These are phyloP conservation scores for Cudoniella acicularis DNA, from an alignment of 495 filamentous ascomycete species.

Conservation along the genomic window DNA sequence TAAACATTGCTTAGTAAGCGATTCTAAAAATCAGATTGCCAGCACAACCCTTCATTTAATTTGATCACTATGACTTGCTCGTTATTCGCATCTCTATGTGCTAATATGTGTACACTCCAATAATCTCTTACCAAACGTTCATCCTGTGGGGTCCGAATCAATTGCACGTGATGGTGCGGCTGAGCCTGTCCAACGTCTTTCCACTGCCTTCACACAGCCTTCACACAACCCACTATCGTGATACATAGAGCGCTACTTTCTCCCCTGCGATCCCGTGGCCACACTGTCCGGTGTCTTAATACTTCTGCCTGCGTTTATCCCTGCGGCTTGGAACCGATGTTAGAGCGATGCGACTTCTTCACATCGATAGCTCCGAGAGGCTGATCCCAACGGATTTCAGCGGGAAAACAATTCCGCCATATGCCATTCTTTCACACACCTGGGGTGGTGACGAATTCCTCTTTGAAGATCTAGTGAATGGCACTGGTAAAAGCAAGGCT, in stretches of 20 bases:
- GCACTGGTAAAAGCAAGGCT: slow-evolving; percentile 19
- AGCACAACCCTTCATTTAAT: slow-evolving; percentile 8
- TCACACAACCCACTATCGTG: background rate
- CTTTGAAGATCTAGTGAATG: slow-evolving; percentile 22
- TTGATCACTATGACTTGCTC: slow-evolving; percentile 1
- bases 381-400: slow-evolving; percentile 11
- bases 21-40: slow-evolving; percentile 9
- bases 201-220: slow-evolving; percentile 4
- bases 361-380: slow-evolving; percentile 6
- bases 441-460: slow-evolving; percentile 26
- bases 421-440: slow-evolving; percentile 30
- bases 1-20: slow-evolving; percentile 8
- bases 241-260: slow-evolving; percentile 5
- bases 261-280: slow-evolving; percentile 3
- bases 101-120: slow-evolving; percentile 1
- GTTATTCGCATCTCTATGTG: slow-evolving; percentile 3
- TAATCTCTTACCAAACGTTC: slow-evolving; percentile 1
- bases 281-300: slow-evolving; percentile 7
- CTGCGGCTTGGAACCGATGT: slow-evolving; percentile 3
- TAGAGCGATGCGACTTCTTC: slow-evolving; percentile 12
- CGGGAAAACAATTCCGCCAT: slow-evolving; percentile 20
- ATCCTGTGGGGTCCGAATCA: slow-evolving; percentile 1
- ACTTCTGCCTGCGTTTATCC: slow-evolving; percentile 5
- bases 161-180: slow-evolving; percentile 1
- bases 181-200: slow-evolving; percentile 2